Evolutionary conservation across 345 rosid species (phyloP), one percentile per base, ranked within the genome.

Genomic region (Pugionium cornutum): DNA sequence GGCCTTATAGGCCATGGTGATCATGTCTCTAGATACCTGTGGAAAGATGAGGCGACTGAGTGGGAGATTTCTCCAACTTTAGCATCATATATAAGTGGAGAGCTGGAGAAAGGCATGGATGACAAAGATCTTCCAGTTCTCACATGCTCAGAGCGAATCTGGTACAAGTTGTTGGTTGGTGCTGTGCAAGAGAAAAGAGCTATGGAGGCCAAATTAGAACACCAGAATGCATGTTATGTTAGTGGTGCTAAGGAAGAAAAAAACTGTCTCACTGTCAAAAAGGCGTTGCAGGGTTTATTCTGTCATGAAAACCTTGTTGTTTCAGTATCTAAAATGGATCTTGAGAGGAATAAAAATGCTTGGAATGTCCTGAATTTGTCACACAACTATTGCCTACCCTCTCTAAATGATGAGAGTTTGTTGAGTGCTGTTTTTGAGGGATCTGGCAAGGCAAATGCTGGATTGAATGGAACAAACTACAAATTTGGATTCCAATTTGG

Each of bases 1-100:
- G 92, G 88, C 74, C 88, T 94, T 75, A 75, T 87, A 65, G 87
- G 88, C 79, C 80, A 85, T 67, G 87, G 87, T 71, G 89, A 85
- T 76, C 96, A 82, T 58, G 75, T 85, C 45, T 82, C 77, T 56
- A 76, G 80, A 79, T 79, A 79, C 76, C 64, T 86, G 37, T 76
- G 82, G 76, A 78, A 75, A 77, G 79, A 62, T 69, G 83, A 79
- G 62, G 54, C 36, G 9, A 63, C 46, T 63, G 75, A 79, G 54
- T 70, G 75, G 58, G 72, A 79, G 75, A 69, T 76, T 64, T 33
- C 50, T 43, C 77, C 85, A 60, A 49, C 67, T 52, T 71, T 73
- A 62, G 79, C 41, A 42, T 68, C 78, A 46, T 56, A 58, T 67
- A 66, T 46, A 37, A 54, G 71, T 57, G 72, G 69, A 40, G 42